Evolutionary conservation across 306 rosid species (phyloP).

Genomic region (Leucaena leucocephala): DNA sequence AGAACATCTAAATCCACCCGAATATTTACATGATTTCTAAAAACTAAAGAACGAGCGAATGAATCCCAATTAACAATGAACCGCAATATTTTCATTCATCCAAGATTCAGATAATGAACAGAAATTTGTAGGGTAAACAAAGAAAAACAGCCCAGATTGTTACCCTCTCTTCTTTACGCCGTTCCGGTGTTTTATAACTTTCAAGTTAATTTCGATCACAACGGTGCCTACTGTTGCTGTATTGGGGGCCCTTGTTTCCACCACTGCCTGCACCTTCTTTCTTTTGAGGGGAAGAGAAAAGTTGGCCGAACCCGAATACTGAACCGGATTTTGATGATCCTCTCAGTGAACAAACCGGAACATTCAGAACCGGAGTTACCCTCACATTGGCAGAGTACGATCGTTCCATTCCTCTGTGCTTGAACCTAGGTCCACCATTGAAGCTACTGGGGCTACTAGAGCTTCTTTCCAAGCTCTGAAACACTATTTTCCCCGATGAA

Average conservation of each 20-base stretch:
- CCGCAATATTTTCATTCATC: slow-evolving; percentile 42
- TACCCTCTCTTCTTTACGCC: slow-evolving; percentile 23
- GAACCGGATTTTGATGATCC: slow-evolving; percentile 81
- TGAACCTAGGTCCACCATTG: slow-evolving; percentile 83
- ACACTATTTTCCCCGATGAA: slow-evolving; percentile 91
- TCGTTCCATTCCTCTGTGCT: slow-evolving; percentile 94
- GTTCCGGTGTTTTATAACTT: neutral
- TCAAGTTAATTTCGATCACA: slow-evolving; percentile 49
- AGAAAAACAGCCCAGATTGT: slow-evolving; percentile 28
- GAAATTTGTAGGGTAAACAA: slow-evolving; percentile 15
- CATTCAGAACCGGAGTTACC: slow-evolving; percentile 91
- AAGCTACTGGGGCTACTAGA: slow-evolving; percentile 95
- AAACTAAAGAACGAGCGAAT: neutral
- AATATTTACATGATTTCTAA: slow-evolving; percentile 55
- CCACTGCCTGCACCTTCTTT: slow-evolving; percentile 45
- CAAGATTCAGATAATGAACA: slow-evolving; percentile 27
- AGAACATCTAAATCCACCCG: slow-evolving; percentile 21
- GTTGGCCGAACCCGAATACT: slow-evolving; percentile 83
- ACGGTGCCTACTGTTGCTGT: slow-evolving; percentile 47
- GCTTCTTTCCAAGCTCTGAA: slow-evolving; percentile 90
- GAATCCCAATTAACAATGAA: slow-evolving; percentile 37
- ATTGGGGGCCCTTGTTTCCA: slow-evolving; percentile 41
- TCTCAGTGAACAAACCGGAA: slow-evolving; percentile 84
- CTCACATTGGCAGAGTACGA: slow-evolving; percentile 91
- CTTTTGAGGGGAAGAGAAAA: slow-evolving; percentile 82